Evolutionary conservation across 2,329 filamentous ascomycete genomes (phyloP).

Genomic region (Pseudogymnoascus sp.): DNA sequence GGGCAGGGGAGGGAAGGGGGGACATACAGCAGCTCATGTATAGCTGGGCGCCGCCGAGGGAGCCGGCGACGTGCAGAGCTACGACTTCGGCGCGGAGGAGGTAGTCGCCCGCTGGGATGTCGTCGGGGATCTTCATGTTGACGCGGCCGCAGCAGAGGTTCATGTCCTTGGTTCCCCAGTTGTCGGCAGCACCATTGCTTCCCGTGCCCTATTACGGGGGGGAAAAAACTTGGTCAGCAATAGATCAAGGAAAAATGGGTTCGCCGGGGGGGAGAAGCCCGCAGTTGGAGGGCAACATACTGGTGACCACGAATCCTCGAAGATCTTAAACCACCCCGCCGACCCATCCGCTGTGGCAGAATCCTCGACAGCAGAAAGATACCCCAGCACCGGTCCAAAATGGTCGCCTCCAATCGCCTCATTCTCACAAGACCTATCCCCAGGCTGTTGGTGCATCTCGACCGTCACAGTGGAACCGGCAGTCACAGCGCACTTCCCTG

Average conservation of each 20-base stretch:
- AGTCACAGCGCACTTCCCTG: constrained; percentile 37
- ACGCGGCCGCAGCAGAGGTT: constrained; percentile 36
- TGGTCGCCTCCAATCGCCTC: constrained; percentile 47
- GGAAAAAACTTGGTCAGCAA: not conserved
- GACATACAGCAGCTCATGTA: constrained; percentile 28
- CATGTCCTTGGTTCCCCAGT: constrained; percentile 14
- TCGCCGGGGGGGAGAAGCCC: too few relatives aligned
- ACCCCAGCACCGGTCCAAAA: constrained; percentile 45
- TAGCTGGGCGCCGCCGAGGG: constrained; percentile 30
- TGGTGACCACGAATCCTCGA: constrained; percentile 34
- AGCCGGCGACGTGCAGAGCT: constrained; percentile 43
- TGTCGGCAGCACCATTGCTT: not conserved
- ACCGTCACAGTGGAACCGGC: constrained; percentile 36
- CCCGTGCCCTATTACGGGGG: not conserved
- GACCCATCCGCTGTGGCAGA: constrained; percentile 36
- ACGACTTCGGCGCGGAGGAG: constrained; percentile 46
- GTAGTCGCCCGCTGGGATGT: constrained; percentile 45
- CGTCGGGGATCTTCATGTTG: constrained; percentile 41
- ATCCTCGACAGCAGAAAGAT: constrained; percentile 42
- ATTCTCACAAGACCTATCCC: constrained; percentile 37
- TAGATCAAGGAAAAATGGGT: not conserved
- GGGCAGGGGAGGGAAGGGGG: not conserved
- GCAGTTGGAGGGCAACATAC: not conserved
- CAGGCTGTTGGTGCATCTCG: constrained; percentile 49
- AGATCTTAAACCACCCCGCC: constrained; percentile 45